Base-by-base conservation (phyloP, 805 yeast species). In the Aciculoconidium aculeatum region DNA sequence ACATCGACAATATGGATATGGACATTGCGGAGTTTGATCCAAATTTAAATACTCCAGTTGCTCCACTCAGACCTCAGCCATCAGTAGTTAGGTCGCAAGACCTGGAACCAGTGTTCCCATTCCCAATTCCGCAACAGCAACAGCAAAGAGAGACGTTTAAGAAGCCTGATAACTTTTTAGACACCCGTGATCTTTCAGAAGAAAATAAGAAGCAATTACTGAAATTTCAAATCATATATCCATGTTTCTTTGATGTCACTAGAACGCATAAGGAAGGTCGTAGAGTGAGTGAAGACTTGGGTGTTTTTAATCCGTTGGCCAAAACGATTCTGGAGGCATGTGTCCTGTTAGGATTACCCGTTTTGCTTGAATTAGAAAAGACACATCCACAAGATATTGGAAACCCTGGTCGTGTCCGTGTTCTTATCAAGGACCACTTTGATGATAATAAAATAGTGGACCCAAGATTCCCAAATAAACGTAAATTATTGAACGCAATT, bases 321-420 rank as follows among this genome's bases (percentile, higher is more conserved):
- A 77, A 78, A 47, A 75, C 82, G 4, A 68, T 90, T 12, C 70
- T 80, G 7, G 94, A 86, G 44, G 96, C 95, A 11, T 69, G 68
- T 67, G 49, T 65, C 17, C 35, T 32, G n/a, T 41, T 61, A 31
- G 42, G 49, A 16, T 36, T 65, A 22, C 66, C 67, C 3, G 61
- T 65, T 2, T 63, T 80, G 23, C 65, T 77, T 34, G 92, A 84
- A 56, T 77, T 90, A 37, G 85, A 81, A 36, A 92, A 87, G 60
- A 57, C 81, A 1, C 98, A 90, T 58, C 97, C 97, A 8, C 95
- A 88, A 55, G 97, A 90, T 58, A 92, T 80, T 71, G 94, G 97
- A 41, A 90, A 90, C 50, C 94, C 96, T 4, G 98, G 98, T n/a
- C 71, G 97, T 47, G 88, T 92, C 19, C 74, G 95, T 42, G 80